Conservation (phyloP, 1,139 yeast genomes). For the Pichia sp. region DNA sequence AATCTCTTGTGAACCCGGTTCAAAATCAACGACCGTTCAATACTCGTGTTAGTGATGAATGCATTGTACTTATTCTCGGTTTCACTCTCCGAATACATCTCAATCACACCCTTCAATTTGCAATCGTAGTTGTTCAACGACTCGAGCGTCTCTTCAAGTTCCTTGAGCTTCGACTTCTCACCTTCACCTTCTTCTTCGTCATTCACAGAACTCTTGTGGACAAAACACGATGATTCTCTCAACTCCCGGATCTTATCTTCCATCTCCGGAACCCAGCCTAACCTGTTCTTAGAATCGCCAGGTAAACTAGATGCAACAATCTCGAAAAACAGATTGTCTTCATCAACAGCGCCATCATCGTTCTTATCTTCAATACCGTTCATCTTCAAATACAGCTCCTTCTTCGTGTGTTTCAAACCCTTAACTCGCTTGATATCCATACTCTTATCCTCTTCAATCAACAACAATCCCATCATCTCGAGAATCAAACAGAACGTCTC, state of each 20-base stretch:
- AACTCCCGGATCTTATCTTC: conserved; percentile 4
- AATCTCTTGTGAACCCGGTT: conserved; percentile 75
- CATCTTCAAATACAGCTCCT: conserved; percentile 6
- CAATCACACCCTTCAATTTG: conserved; percentile 10
- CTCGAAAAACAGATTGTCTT: conserved; percentile 27
- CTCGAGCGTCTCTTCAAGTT: conserved; percentile 13
- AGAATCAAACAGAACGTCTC: conserved; percentile 57
- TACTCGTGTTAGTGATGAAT: conserved; percentile 33
- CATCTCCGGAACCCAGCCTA: conserved; percentile 28
- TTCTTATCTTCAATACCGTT: neutral
- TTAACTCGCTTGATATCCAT: conserved; percentile 63
- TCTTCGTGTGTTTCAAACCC: conserved; percentile 53
- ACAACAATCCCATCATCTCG: conserved; percentile 76
- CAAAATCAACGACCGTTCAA: conserved; percentile 54
- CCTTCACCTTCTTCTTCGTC: neutral
- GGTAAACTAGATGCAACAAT: conserved; percentile 34
- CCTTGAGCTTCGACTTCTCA: conserved; percentile 9
- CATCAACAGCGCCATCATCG: conserved; percentile 8
- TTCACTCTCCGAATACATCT: neutral
- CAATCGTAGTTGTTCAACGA: conserved; percentile 19
- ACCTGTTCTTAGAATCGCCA: conserved; percentile 25
- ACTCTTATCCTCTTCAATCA: conserved; percentile 43
- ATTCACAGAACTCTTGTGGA: too few species aligned
- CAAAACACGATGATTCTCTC: neutral
- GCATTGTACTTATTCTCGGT: conserved; percentile 19